Evolutionary conservation across 257 asterid genomes (phyloP), one percentile per base, ranked within the genome.

Genomic region (Penstemon barbatus): DNA sequence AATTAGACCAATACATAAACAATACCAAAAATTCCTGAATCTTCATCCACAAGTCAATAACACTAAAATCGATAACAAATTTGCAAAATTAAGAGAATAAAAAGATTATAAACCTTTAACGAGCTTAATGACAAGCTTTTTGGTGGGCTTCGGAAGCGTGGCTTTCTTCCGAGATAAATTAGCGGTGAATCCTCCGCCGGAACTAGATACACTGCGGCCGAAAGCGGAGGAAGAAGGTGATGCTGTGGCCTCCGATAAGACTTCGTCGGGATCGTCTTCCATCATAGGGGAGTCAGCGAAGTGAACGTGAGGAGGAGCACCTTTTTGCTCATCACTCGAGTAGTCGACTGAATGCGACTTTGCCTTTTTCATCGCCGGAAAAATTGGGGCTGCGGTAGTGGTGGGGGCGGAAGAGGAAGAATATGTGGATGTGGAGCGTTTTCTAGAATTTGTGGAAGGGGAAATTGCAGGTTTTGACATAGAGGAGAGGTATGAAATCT

Each of bases 151-250:
- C 4, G 96, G 96, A 66, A 87, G 93, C 65, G 86, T 84, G 13
- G 96, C 89, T 58, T 91, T 91, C 80, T 89, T 91, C 67, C 97
- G 71, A 1, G 90, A 72, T 79, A 87, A 78, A 87, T 91, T 91
- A 42, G 96, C 82, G 38, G 96, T 78, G 44, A 79, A 85, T 25
- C 87, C 84, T 49, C 88, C 82, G 53, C 71, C 78, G 45, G 85
- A 83, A 71, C 80, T 70, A 64, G 80, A 75, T 12, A 41, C 65
- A 60, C 10, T 63, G 51, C 48, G 60, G 60, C 86, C 79, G 59
- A 77, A 79, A 19, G 83, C 72, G 60, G 52, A 69, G 51, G 87
- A 74, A 8, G 85, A 77, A 4, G 88, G 67, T 49, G 85, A 71
- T 39, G 78, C 71, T 25, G 2, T 25, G 33, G 25, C 77, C 63